Evolutionary conservation across 306 rosid species (phyloP).

Genomic region (Senna tora): DNA sequence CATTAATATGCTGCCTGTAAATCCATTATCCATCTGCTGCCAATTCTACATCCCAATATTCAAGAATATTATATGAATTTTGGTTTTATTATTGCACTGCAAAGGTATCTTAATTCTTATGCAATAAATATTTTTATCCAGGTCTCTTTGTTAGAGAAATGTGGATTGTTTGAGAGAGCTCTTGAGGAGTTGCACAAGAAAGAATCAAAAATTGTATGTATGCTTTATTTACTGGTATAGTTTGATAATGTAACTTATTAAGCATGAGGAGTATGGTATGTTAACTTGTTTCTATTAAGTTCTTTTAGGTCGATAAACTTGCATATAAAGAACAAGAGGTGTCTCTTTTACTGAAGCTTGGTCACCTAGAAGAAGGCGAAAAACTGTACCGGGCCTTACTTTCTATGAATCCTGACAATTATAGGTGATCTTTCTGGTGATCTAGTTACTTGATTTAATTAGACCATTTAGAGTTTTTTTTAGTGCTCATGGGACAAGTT

Average conservation of each 20-base stretch:
- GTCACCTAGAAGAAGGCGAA: slow-evolving; percentile 70
- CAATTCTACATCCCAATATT: slow-evolving; percentile 30
- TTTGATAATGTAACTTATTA: slow-evolving; percentile 23
- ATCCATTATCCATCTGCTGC: not conserved
- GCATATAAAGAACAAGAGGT: slow-evolving; percentile 85
- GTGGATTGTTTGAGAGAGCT: slow-evolving; percentile 77
- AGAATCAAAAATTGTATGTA: slow-evolving; percentile 78
- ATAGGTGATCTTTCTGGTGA: slow-evolving; percentile 57
- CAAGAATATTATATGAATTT: slow-evolving; percentile 14
- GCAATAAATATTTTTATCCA: slow-evolving; percentile 42
- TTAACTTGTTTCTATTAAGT: slow-evolving; percentile 33
- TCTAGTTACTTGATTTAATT: slow-evolving; percentile 13
- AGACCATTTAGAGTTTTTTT: not conserved
- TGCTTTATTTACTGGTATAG: slow-evolving; percentile 35
- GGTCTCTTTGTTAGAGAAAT: slow-evolving; percentile 89
- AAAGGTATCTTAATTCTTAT: slow-evolving; percentile 16
- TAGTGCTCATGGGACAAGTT: not conserved
- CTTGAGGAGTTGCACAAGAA: slow-evolving; percentile 81
- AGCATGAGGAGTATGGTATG: slow-evolving; percentile 19
- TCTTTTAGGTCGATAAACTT: slow-evolving; percentile 81
- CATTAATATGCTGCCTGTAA: slow-evolving; percentile 9
- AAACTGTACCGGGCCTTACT: slow-evolving; percentile 70
- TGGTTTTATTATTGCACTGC: slow-evolving; percentile 12
- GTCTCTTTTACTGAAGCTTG: slow-evolving; percentile 87
- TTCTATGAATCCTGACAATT: slow-evolving; percentile 93